These are phyloP conservation scores for Beta corolliflora DNA, from an alignment of 179 eudicot genomes.

Conservation along the genomic window DNA sequence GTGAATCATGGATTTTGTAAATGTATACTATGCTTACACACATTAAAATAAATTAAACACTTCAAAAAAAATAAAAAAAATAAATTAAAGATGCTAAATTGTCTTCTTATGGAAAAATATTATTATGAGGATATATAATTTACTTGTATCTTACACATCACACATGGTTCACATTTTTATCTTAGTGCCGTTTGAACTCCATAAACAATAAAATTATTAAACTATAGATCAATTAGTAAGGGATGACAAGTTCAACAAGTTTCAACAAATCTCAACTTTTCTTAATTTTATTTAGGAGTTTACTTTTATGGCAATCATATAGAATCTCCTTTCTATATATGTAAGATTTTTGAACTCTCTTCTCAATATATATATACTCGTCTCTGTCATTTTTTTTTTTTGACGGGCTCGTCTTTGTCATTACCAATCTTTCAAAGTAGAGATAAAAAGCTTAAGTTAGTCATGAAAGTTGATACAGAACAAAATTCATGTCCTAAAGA, in stretches of 20 bases:
- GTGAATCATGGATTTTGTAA: too few relatives aligned
- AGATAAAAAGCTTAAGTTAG: neutral
- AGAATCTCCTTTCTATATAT: conserved; percentile 18
- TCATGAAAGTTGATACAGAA: conserved; percentile 13
- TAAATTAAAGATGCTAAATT: too few relatives aligned
- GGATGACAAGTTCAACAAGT: neutral
- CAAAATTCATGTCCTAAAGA: conserved; percentile 21
- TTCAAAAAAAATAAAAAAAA: too few relatives aligned
- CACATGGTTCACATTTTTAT: too few relatives aligned
- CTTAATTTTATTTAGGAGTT: neutral
- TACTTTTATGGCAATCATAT: conserved; percentile 3
- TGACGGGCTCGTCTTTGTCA: neutral
- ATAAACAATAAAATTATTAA: too few relatives aligned
- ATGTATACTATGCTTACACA: too few relatives aligned
- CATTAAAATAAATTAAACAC: too few relatives aligned
- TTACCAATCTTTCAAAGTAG: neutral
- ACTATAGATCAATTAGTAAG: neutral
- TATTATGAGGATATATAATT: too few relatives aligned
- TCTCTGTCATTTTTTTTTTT: too few relatives aligned
- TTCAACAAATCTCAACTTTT: conserved; percentile 1
- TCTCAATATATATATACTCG: neutral
- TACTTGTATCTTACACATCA: too few relatives aligned
- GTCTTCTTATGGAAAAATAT: too few relatives aligned
- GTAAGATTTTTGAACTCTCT: conserved; percentile 1
- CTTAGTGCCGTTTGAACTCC: too few relatives aligned